Base-by-base conservation (phyloP, 305 asterid species). In the Salvia sclarea region DNA sequence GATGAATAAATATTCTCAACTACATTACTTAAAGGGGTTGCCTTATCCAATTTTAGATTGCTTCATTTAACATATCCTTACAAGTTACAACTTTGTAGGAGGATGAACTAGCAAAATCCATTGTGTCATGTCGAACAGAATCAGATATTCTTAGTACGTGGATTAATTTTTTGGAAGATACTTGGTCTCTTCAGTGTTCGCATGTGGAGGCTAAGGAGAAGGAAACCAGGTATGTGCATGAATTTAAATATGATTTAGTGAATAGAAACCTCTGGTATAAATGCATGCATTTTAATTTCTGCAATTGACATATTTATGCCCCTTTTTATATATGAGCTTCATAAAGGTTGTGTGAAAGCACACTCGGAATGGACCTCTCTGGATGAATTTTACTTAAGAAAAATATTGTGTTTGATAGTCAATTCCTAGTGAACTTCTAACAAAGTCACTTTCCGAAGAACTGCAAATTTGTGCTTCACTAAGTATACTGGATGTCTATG, bases 151-250 rank as follows among this genome's bases (percentile, higher is more conserved):
- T 91, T 55, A 73, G 84, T 67, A 83, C 96, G 17, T 94, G 96
- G 96, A 91, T 81, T 76, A 91, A 85, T 72, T 94, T 94, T 81
- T 77, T 87, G 90, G 97, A 94, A 74, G 97, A 90, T 83, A 84
- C 97, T 38, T 90, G 98, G 98, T 79, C 84, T 45, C 93, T 93
- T 78, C 98, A 84, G 79, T 78, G 86, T 79, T 82, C 89, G 54
- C 75, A 83, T 81, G 75, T 84, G 58, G 93, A 89, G 88, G 75
- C 72, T 53, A 88, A 76, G 79, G 86, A 86, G 79, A 90, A 87
- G 73, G 90, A 87, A 67, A 77, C 85, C 71, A 81, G 61, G 98
- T 94, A 82, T 53, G 85, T 76, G 59, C 48, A 33, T 77, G 54
- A 66, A 68, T 37, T 61, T 61, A 68, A 56, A 35, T 78, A 60